These are phyloP conservation scores for Naganishia friedmannii DNA, from an alignment of 768 basidiomycete genomes.

Conservation along the genomic window DNA sequence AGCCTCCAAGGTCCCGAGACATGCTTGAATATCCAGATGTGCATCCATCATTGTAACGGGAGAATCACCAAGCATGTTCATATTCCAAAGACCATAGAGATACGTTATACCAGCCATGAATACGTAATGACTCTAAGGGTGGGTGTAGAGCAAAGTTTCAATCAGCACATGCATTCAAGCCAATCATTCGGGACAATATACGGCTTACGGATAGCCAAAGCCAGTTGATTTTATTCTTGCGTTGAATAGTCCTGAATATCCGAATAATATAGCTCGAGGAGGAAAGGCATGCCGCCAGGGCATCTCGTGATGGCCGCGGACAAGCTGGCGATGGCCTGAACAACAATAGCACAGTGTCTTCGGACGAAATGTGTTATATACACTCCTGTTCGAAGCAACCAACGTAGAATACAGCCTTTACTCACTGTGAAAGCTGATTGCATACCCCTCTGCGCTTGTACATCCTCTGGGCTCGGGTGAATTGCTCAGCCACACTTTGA, in stretches of 20 bases:
- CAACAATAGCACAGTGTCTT: conserved; percentile 51
- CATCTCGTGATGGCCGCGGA: conserved; percentile 48
- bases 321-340: conserved; percentile 52
- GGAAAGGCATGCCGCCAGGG: conserved; percentile 49
- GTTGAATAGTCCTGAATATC: conserved; percentile 51
- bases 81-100: conserved; percentile 52
- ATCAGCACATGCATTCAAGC: not conserved
- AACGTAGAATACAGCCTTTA: not conserved
- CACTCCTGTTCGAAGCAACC: not conserved
- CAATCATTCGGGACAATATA: conserved; percentile 7
- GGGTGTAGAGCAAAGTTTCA: not conserved
- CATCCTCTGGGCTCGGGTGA: conserved; percentile 51
- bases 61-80: conserved; percentile 49
- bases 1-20: conserved; percentile 48
- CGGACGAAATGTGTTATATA: not conserved
- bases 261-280: conserved; percentile 53
- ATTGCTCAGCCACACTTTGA: conserved; percentile 49
- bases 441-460: conserved; percentile 50
- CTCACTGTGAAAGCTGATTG: conserved; percentile 53
- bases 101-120: conserved; percentile 53
- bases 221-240: conserved; percentile 53
- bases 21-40: conserved; percentile 51
- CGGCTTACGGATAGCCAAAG: conserved; percentile 51
- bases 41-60: conserved; percentile 48
- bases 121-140: conserved; percentile 50